Evolutionary conservation across 306 rosid genomes (phyloP), one percentile per base, ranked within the genome.

Genomic region (Morella rubra): DNA sequence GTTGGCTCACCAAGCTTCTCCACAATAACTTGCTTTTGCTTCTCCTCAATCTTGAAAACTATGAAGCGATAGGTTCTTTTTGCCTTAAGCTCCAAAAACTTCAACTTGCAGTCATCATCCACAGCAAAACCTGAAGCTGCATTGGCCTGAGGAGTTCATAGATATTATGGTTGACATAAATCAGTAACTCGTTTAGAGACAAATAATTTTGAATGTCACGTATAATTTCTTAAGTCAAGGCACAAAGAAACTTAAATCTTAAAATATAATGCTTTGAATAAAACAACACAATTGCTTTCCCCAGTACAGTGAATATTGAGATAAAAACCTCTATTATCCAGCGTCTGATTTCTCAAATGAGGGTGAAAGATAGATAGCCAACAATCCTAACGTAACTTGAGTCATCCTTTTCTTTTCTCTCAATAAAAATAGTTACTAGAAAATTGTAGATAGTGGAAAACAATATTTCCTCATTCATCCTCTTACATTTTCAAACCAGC

Each of bases 61-160:
- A 92, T 88, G 80, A 84, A 92, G 56, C 97, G 86, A 52, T 86
- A 74, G 32, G 96, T 88, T 81, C 97, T 88, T 80, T 92, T 92
- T 0, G 97, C 91, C 81, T 92, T 92, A 42, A 92, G 91, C 84
- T 87, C 96, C 85, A 88, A 50, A 81, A 92, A 92, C 85, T 81
- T 92, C 61, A 88, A 70, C 78, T 92, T 90, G 87, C 97, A 92
- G 58, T 92, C 97, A 80, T 92, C 96, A 74, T 90, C 70, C 80
- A 90, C 96, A 9, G 93, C 96, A 86, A 92, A 88, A 59, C 96
- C 96, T 10, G 96, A 92, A 66, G 89, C 96, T 64, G 91, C 93
- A 40, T 90, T 92, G 16, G 97, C 93, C 97, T 92, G 82, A 52
- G 40, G 49, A 79, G 53, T 85, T 72, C 42, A 44, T 5, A 24